A percentile compares a stretch with the other conserved stretches of the same genome.
These are phyloP conservation scores for Ensete ventricosum DNA, from an alignment of 176 grass and related monocot species.

Conservation along the genomic window DNA sequence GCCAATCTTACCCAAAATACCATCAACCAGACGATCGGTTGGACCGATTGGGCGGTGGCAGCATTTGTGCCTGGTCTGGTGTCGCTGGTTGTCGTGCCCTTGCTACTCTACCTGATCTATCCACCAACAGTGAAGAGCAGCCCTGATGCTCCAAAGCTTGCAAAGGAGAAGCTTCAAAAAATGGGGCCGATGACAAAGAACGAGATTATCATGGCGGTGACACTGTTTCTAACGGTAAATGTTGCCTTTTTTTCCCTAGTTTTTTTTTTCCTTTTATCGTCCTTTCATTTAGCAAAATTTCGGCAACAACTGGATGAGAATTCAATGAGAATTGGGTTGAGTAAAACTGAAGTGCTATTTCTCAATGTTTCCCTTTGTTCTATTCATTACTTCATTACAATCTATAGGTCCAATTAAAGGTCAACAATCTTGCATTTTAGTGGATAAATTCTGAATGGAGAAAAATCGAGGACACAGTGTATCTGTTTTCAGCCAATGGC, in stretches of 20 bases:
- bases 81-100: constrained; percentile 64
- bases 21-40: constrained; percentile 68
- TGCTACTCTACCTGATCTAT: constrained; percentile 78
- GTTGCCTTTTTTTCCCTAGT: constrained; percentile 1
- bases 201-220: constrained; percentile 77
- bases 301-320: neutral
- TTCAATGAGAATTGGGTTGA: neutral
- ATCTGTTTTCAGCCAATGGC: too few relatives aligned
- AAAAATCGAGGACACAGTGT: too few relatives aligned
- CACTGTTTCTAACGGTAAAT: constrained; percentile 80
- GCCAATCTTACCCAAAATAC: constrained; percentile 72
- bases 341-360: too few relatives aligned
- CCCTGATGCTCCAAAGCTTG: constrained; percentile 73
- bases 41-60: constrained; percentile 89
- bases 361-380: too few relatives aligned
- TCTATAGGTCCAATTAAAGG: too few relatives aligned
- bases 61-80: constrained; percentile 74
- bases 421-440: too few relatives aligned
- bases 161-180: constrained; percentile 64
- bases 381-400: too few relatives aligned
- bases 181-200: constrained; percentile 86
- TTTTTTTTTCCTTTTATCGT: neutral
- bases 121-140: constrained; percentile 79
- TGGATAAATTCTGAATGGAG: too few relatives aligned
- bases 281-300: neutral